phyloP scores from a whole-genome alignment of 192 early-diverging fungal species.

The Rhizophagus prolifer region DNA sequence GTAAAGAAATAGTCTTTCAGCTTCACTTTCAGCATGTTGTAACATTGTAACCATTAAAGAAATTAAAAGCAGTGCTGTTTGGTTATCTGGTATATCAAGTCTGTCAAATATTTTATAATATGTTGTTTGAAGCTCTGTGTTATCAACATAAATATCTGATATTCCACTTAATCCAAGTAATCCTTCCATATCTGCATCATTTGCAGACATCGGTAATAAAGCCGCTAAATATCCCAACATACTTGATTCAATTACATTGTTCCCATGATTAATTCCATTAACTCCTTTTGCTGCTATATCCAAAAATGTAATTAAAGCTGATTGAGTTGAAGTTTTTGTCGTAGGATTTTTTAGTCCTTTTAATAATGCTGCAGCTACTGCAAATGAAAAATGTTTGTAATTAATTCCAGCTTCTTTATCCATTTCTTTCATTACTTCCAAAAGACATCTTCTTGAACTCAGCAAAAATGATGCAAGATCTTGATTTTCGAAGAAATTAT shows the following conservation, averaged over 20 bases:
- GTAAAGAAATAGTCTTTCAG: conserved; percentile 72
- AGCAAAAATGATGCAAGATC: conserved; percentile 71
- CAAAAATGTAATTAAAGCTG: conserved; percentile 67
- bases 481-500: conserved; percentile 67
- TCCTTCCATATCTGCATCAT: conserved; percentile 64
- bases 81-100: conserved; percentile 63
- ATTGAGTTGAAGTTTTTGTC: conserved; percentile 71
- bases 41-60: conserved; percentile 70
- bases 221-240: conserved; percentile 79
- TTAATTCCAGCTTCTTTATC: conserved; percentile 75
- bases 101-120: conserved; percentile 66
- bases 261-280: conserved; percentile 35
- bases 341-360: conserved; percentile 78
- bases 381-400: conserved; percentile 89
- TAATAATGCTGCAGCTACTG: conserved; percentile 75
- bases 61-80: conserved; percentile 60
- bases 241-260: conserved; percentile 40
- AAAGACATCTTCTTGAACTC: conserved; percentile 64
- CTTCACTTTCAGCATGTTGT: conserved; percentile 68
- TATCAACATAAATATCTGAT: conserved; percentile 44
- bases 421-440: conserved; percentile 68
- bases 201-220: conserved; percentile 72
- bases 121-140: conserved; percentile 39
- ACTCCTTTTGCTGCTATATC: conserved; percentile 64
- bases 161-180: conserved; percentile 53